phyloP scores from a whole-genome alignment of 202 grass and related monocot species.

The Cymbopogon flexuosus region DNA sequence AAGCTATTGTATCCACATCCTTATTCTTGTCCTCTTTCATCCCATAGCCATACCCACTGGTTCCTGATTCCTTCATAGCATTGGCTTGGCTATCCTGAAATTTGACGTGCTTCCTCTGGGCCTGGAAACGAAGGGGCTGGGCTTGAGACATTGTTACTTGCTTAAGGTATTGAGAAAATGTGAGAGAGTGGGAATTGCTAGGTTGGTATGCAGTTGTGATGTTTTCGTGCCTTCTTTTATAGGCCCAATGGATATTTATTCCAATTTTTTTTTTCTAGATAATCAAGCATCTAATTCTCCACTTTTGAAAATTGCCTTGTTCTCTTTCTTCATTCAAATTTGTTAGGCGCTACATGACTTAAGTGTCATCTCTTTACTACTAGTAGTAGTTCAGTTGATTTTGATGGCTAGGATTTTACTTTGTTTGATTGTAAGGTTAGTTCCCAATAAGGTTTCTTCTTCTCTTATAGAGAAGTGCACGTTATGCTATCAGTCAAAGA shows the following conservation, averaged over 20 bases:
- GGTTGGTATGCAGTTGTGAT: constrained; percentile 7
- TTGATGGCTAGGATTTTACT: background rate
- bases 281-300: constrained; percentile 42
- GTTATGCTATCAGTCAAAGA: background rate
- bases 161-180: constrained; percentile 12
- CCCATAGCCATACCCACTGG: background rate
- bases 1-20: constrained; percentile 60
- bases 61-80: constrained; percentile 25
- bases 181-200: background rate
- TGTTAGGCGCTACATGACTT: constrained; percentile 11
- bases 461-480: background rate
- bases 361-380: constrained; percentile 1
- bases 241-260: constrained; percentile 31
- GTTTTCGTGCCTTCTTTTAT: constrained; percentile 45
- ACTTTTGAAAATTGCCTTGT: constrained; percentile 13
- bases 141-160: constrained; percentile 39
- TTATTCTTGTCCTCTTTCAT: constrained; percentile 30
- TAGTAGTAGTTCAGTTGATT: background rate
- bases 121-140: constrained; percentile 7
- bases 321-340: constrained; percentile 26
- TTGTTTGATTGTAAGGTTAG: background rate
- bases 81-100: constrained; percentile 32
- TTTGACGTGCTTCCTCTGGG: constrained; percentile 24
- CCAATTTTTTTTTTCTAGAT: background rate
- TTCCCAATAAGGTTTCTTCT: background rate